A percentile compares a stretch with the other conserved stretches of the same genome.
These are phyloP conservation scores for Colletotrichum incanum DNA, from an alignment of 2,329 filamentous ascomycete genomes.

Conservation along the genomic window DNA sequence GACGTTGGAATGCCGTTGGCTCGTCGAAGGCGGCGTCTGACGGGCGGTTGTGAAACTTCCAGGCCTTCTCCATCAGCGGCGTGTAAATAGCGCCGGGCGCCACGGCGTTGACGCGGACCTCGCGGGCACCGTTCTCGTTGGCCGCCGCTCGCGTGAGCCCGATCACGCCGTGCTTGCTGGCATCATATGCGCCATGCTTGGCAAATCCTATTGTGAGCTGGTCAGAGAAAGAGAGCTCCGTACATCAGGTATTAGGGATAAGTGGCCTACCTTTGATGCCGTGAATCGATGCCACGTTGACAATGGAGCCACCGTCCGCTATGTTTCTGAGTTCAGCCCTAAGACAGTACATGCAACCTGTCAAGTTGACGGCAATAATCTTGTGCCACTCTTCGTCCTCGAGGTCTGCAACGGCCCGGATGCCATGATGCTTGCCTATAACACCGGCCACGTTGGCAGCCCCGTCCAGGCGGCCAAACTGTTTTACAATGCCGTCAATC, in stretches of 20 bases:
- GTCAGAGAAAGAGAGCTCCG: constrained; percentile 19
- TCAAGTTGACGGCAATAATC: constrained; percentile 65
- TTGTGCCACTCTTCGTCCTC: constrained; percentile 64
- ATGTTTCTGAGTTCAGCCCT: constrained; percentile 63
- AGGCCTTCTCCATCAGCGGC: constrained; percentile 62
- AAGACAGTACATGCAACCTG: constrained; percentile 67
- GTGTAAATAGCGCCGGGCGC: constrained; percentile 65
- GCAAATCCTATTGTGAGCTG: constrained; percentile 48
- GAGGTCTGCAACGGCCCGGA: constrained; percentile 57
- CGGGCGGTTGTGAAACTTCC: constrained; percentile 52
- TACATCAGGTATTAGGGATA: neutral
- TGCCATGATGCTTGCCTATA: constrained; percentile 60
- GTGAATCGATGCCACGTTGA: constrained; percentile 70
- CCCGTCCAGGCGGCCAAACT: constrained; percentile 68
- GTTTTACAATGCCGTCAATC: constrained; percentile 62
- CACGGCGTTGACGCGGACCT: constrained; percentile 63
- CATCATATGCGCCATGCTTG: constrained; percentile 55
- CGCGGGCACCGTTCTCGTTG: constrained; percentile 58
- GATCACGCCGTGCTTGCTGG: constrained; percentile 58
- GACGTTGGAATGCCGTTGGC: constrained; percentile 58
- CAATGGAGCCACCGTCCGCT: constrained; percentile 68
- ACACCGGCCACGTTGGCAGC: constrained; percentile 71
- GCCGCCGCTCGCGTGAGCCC: constrained; percentile 56
- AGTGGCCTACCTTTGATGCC: constrained; percentile 56
- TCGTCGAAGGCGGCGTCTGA: constrained; percentile 59